These are phyloP conservation scores for Crithidia sp. DNA, from an alignment of 208 protist species.

Conservation along the genomic window DNA sequence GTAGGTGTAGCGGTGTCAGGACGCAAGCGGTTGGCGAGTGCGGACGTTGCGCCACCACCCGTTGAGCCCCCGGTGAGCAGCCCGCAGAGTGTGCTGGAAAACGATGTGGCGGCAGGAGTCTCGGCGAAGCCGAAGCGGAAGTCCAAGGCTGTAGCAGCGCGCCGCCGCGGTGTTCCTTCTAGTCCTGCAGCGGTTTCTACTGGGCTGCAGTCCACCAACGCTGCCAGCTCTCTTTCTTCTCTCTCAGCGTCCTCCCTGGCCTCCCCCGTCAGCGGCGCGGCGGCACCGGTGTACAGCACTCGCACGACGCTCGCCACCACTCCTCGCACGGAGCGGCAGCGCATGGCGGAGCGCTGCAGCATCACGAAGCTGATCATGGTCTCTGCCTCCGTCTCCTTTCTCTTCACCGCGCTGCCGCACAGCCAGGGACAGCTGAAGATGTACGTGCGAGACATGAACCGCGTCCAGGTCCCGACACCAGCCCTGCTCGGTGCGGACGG, in stretches of 20 bases:
- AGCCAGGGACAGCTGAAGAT: conserved; percentile 46
- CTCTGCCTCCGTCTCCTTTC: conserved; percentile 68
- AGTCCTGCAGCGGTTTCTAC: too few species aligned
- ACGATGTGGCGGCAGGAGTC: not conserved
- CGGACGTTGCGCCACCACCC: not conserved
- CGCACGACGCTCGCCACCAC: conserved; percentile 22
- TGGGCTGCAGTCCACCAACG: too few species aligned
- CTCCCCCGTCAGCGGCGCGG: not conserved
- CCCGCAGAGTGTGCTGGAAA: not conserved
- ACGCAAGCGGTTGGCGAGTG: not conserved
- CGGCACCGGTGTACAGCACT: conserved; percentile 44
- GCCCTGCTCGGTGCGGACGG: not conserved
- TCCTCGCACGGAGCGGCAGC: conserved; percentile 48
- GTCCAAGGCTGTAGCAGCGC: not conserved
- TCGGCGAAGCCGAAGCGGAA: not conserved
- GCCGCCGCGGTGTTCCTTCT: too few species aligned
- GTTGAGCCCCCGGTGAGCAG: conserved; percentile 7
- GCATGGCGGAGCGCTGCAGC: conserved; percentile 69
- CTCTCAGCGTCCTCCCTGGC: not conserved
- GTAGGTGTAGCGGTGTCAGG: not conserved
- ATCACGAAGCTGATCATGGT: conserved; percentile 89
- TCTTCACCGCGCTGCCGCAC: conserved; percentile 66
- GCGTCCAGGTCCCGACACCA: conserved; percentile 24
- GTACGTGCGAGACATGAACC: conserved; percentile 70
- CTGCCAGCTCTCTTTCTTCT: too few species aligned